These are phyloP conservation scores for Aspergillus ellipticus DNA, from an alignment of 495 filamentous ascomycete genomes.

Conservation along the genomic window DNA sequence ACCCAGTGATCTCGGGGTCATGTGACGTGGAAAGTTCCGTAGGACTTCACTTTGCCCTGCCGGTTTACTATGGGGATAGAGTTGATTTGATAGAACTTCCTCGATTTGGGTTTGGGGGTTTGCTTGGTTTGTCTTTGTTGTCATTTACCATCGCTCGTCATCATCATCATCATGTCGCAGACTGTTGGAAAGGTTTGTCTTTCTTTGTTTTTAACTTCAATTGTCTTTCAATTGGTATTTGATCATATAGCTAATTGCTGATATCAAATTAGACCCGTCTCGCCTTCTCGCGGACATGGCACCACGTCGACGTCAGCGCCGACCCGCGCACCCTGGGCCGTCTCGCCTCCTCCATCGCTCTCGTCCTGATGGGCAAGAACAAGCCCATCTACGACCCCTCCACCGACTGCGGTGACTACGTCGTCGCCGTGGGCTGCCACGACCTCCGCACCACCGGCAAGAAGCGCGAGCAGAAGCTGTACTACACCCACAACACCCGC, in stretches of 20 bases:
- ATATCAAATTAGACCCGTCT: slow-evolving; percentile 99
- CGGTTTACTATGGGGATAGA: no score
- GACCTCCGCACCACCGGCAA: slow-evolving; percentile 84
- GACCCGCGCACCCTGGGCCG: slow-evolving; percentile 65
- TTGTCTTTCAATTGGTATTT: neutral
- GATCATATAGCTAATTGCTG: no score
- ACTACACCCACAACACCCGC: slow-evolving; percentile 88
- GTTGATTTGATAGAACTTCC: no score
- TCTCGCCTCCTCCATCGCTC: slow-evolving; percentile 85
- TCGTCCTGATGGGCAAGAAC: slow-evolving; percentile 96
- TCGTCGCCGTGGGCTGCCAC: slow-evolving; percentile 85
- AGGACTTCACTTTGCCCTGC: no score
- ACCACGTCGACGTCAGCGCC: slow-evolving; percentile 72
- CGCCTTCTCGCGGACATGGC: slow-evolving; percentile 94
- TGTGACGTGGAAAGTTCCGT: slow-evolving; percentile 5
- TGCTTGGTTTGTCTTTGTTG: no score
- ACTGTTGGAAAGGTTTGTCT: slow-evolving; percentile 43
- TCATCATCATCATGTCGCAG: slow-evolving; percentile 41
- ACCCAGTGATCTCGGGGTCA: slow-evolving; percentile 10
- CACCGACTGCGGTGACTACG: slow-evolving; percentile 98
- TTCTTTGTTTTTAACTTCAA: neutral
- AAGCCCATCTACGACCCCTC: slow-evolving; percentile 96
- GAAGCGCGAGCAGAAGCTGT: slow-evolving; percentile 89
- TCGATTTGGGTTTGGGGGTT: no score
- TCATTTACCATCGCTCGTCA: no score